These are phyloP conservation scores for Suillus sp. DNA, from an alignment of 768 basidiomycete species.

Conservation along the genomic window DNA sequence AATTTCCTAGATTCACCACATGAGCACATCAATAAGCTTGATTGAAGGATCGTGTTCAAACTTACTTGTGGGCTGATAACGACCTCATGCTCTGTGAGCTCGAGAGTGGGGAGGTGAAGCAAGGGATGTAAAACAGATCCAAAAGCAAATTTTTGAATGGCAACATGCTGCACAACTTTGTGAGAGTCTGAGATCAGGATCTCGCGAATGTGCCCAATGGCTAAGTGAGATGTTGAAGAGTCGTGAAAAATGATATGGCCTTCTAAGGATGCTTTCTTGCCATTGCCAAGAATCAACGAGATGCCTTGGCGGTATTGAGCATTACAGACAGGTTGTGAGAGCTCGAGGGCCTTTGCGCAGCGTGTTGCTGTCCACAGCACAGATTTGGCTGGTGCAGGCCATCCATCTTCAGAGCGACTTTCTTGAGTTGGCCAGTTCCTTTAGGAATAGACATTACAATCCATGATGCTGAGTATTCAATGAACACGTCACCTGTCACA, in stretches of 20 bases:
- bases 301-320: background rate
- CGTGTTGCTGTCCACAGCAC: background rate
- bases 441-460: background rate
- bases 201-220: background rate
- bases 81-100: conserved; percentile 8
- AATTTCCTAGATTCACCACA: background rate
- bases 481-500: background rate
- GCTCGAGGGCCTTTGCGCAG: background rate
- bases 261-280: background rate
- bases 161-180: background rate
- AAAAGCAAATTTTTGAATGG: background rate
- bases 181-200: background rate
- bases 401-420: background rate
- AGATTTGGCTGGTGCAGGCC: background rate
- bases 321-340: background rate
- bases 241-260: background rate
- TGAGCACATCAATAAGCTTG: background rate
- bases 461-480: background rate
- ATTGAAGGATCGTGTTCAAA: conserved; percentile 6
- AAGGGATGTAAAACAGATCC: background rate
- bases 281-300: background rate
- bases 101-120: conserved; percentile 1
- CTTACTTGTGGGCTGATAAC: conserved; percentile 7
- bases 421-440: background rate
- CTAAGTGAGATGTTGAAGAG: background rate